Conservation (phyloP, 345 rosid genomes). For the Capsella bursapastoris region DNA sequence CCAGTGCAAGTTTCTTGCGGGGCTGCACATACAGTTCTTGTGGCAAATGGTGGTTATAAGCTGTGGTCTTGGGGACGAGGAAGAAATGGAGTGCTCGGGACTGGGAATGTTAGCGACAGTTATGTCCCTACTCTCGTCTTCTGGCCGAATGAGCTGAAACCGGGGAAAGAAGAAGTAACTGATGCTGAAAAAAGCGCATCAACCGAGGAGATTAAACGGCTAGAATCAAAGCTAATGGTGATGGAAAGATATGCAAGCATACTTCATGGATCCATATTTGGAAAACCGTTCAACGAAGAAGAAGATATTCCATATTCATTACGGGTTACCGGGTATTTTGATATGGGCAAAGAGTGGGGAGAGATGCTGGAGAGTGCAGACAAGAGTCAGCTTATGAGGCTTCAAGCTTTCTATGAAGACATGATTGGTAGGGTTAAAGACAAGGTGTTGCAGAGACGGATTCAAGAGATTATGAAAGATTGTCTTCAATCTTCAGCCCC, state of each 20-base stretch:
- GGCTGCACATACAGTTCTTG: slow-evolving; percentile 87
- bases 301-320: slow-evolving; percentile 67
- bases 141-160: slow-evolving; percentile 60
- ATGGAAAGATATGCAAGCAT: slow-evolving; percentile 79
- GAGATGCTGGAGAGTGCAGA: slow-evolving; percentile 79
- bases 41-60: slow-evolving; percentile 71
- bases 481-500: slow-evolving; percentile 54
- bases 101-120: slow-evolving; percentile 55
- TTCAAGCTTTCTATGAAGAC: slow-evolving; percentile 76
- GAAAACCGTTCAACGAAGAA: slow-evolving; percentile 70
- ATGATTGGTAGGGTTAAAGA: slow-evolving; percentile 84
- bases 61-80: slow-evolving; percentile 98
- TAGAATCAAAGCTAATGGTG: slow-evolving; percentile 60
- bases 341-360: slow-evolving; percentile 82
- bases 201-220: slow-evolving; percentile 68
- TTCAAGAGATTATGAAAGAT: slow-evolving; percentile 80
- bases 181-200: slow-evolving; percentile 56
- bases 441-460: slow-evolving; percentile 77
- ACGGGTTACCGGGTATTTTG: slow-evolving; percentile 55
- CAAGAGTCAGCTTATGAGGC: slow-evolving; percentile 61
- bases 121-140: slow-evolving; percentile 55
- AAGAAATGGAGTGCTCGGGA: slow-evolving; percentile 88
- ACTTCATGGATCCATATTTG: slow-evolving; percentile 84
- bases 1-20: slow-evolving; percentile 81
- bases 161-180: slow-evolving; percentile 30